Conservation (phyloP, 176 grass and related monocot species). For the Cenchrus fungigraminus region DNA sequence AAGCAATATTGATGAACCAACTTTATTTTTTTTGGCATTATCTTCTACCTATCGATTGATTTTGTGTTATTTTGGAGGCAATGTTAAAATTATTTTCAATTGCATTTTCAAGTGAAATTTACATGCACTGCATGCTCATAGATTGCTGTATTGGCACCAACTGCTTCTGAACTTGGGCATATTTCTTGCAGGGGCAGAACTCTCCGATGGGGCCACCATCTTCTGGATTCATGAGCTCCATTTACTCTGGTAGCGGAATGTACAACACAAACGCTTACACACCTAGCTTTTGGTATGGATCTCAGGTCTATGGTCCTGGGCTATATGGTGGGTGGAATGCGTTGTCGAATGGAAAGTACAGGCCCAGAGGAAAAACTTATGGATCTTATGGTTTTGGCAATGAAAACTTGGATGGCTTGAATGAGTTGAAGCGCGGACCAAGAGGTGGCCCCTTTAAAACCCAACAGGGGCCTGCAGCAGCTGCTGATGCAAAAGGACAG, state of each 20-base stretch:
- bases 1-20: background rate
- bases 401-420: constrained; percentile 74
- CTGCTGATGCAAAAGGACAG: constrained; percentile 52
- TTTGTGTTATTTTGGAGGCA: constrained; percentile 10
- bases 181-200: constrained; percentile 20
- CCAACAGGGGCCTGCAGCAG: constrained; percentile 40
- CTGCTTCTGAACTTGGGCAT: background rate
- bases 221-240: constrained; percentile 48
- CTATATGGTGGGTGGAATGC: constrained; percentile 64
- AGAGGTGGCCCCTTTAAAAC: constrained; percentile 64
- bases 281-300: constrained; percentile 63
- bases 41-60: background rate
- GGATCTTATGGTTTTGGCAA: constrained; percentile 61
- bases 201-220: constrained; percentile 34
- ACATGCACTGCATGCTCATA: background rate
- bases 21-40: background rate
- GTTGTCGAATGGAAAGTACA: constrained; percentile 64
- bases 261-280: constrained; percentile 55
- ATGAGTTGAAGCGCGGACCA: constrained; percentile 86
- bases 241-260: constrained; percentile 57
- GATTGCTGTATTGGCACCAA: constrained; percentile 4
- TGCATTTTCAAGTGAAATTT: background rate
- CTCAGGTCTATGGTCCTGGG: constrained; percentile 61
- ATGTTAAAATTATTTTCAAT: background rate
- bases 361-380: constrained; percentile 59